Evolutionary conservation across 2,329 filamentous ascomycete genomes (phyloP).

Genomic region (Fonsecaea pugnacius): DNA sequence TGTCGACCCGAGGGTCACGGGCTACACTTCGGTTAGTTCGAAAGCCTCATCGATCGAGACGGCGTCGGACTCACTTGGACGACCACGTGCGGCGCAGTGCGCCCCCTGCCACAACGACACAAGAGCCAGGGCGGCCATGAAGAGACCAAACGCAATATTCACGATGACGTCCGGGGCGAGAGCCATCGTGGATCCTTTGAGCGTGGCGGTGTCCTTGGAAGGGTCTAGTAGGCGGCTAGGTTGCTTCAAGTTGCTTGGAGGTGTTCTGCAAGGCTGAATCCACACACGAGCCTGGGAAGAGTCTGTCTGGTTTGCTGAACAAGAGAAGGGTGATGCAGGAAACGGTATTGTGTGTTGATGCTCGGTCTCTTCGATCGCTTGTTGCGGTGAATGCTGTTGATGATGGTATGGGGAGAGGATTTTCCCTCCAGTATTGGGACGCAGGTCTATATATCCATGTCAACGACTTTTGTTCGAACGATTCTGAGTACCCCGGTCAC

Average conservation of each 20-base stretch:
- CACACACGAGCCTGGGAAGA: neutral
- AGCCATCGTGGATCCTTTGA: slow-evolving; percentile 12
- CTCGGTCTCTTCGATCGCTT: neutral
- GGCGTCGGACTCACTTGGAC: slow-evolving; percentile 14
- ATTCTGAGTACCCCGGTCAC: neutral
- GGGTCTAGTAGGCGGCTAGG: neutral
- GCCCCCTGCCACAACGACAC: slow-evolving; percentile 24
- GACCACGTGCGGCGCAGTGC: slow-evolving; percentile 18
- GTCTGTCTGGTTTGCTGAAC: neutral
- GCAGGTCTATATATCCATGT: slow-evolving; percentile 10
- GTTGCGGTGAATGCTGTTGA: neutral
- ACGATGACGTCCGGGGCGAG: slow-evolving; percentile 21
- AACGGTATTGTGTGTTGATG: neutral
- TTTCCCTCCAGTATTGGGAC: neutral
- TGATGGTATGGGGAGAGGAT: neutral
- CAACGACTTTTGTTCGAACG: slow-evolving; percentile 19
- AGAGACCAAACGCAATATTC: slow-evolving; percentile 26
- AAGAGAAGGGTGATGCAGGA: neutral
- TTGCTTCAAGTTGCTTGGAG: neutral
- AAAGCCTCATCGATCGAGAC: neutral
- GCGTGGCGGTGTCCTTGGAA: neutral
- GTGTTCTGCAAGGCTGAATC: neutral
- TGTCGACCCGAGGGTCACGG: slow-evolving; percentile 11
- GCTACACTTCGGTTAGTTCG: slow-evolving; percentile 12
- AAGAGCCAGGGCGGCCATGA: slow-evolving; percentile 26